phyloP scores from a whole-genome alignment of 108 stramenopile genomes.

The Fistulifera pelliculosa region DNA sequence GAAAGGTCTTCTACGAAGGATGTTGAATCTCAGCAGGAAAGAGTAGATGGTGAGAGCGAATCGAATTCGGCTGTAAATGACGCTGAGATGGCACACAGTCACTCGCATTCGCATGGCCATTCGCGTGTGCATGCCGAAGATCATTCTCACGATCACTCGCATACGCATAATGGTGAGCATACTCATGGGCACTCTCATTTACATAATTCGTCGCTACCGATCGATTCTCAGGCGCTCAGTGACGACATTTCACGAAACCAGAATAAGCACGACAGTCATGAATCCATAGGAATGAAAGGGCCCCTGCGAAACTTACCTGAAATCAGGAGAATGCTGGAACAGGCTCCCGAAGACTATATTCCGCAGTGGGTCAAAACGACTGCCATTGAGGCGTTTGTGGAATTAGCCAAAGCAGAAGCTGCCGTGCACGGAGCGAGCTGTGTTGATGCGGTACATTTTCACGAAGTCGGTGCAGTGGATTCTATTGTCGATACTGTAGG shows the following conservation, averaged over 20 bases:
- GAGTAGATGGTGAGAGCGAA: too few species aligned
- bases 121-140: constrained; percentile 26
- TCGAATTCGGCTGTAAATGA: constrained; percentile 1
- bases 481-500: constrained; percentile 91
- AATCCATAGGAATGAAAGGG: constrained; percentile 14
- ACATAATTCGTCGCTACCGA: background rate
- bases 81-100: background rate
- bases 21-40: too few species aligned
- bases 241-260: constrained; percentile 6
- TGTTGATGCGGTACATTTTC: constrained; percentile 83
- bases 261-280: background rate
- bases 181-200: constrained; percentile 12
- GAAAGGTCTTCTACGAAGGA: background rate
- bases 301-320: constrained; percentile 74
- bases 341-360: constrained; percentile 42
- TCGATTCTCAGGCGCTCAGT: constrained; percentile 2
- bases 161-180: constrained; percentile 26
- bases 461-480: constrained; percentile 91
- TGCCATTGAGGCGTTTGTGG: constrained; percentile 72
- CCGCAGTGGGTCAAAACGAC: constrained; percentile 48
- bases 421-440: constrained; percentile 66
- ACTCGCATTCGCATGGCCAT: background rate
- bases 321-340: constrained; percentile 63
- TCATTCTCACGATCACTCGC: constrained; percentile 15
- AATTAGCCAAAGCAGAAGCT: constrained; percentile 82